Evolutionary conservation across 345 rosid species (phyloP).

Genomic region (Citrus mangshanensis): DNA sequence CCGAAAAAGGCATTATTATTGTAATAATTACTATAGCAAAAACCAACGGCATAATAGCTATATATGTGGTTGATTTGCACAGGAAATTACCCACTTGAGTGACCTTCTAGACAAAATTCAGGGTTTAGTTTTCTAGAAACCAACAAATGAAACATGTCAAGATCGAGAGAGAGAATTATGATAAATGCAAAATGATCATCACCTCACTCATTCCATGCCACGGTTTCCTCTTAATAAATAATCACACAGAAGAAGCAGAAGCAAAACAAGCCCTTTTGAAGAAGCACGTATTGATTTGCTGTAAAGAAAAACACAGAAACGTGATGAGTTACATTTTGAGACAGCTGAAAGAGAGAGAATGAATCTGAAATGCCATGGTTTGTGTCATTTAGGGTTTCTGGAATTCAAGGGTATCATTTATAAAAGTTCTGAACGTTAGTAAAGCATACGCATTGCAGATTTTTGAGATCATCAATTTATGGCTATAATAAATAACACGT

Average conservation of each 20-base stretch:
- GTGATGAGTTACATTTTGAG: background rate
- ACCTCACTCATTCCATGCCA: background rate
- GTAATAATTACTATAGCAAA: too few relatives aligned
- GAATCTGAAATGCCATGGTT: background rate
- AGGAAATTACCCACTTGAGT: too few relatives aligned
- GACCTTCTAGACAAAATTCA: too few relatives aligned
- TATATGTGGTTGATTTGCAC: background rate
- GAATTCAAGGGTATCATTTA: background rate
- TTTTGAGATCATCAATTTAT: conserved; percentile 14
- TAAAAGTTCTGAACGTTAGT: background rate
- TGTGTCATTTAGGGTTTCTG: background rate
- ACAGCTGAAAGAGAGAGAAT: background rate
- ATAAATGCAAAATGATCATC: background rate
- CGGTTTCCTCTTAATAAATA: background rate
- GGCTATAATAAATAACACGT: conserved; percentile 27
- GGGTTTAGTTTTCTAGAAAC: too few relatives aligned
- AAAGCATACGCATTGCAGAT: background rate
- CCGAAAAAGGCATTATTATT: too few relatives aligned
- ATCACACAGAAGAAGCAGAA: background rate
- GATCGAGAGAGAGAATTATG: too few relatives aligned
- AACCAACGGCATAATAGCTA: too few relatives aligned
- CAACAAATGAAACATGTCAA: too few relatives aligned
- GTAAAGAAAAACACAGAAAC: background rate
- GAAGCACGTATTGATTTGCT: background rate
- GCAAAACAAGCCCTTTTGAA: background rate